Percentiles rank a stretch among this genome's conserved stretches.
These are phyloP conservation scores for Nasturtium officinale DNA, from an alignment of 345 rosid species.

Conservation along the genomic window DNA sequence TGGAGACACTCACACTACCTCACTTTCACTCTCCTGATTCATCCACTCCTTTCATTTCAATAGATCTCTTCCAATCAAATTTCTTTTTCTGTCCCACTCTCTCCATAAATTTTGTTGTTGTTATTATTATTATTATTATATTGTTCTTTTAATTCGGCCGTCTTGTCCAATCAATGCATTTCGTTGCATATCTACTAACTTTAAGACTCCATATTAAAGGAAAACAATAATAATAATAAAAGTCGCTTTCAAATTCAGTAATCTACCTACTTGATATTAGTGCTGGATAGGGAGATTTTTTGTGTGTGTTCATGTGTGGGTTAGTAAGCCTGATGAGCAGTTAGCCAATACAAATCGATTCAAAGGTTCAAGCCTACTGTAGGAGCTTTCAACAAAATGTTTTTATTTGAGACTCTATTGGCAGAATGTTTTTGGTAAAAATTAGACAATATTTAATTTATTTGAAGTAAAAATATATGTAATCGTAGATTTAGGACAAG, in stretches of 20 bases:
- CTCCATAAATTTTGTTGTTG: no score
- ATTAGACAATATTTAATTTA: not conserved
- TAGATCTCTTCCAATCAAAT: conserved; percentile 35
- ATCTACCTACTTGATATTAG: conserved; percentile 10
- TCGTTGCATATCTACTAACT: conserved; percentile 30
- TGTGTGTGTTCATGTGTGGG: not conserved
- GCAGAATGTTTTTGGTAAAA: not conserved
- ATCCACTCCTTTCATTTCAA: conserved; percentile 42
- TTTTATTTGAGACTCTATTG: not conserved
- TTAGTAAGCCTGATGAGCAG: not conserved
- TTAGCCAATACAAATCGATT: not conserved
- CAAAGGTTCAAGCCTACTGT: not conserved
- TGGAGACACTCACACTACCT: conserved; percentile 39
- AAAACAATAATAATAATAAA: not conserved
- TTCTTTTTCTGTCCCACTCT: conserved; percentile 40
- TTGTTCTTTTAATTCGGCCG: no score
- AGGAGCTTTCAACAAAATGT: not conserved
- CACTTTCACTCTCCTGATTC: conserved; percentile 36
- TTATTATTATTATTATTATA: no score
- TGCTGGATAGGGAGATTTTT: not conserved
- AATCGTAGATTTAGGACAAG: conserved; percentile 8
- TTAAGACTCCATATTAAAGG: conserved; percentile 7
- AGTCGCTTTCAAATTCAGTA: conserved; percentile 8
- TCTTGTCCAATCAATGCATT: conserved; percentile 42
- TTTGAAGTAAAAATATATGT: not conserved